Percentiles rank a stretch among this genome's conserved stretches.
These are phyloP conservation scores for Melastoma malabathricum DNA, from an alignment of 345 rosid species.

Conservation along the genomic window DNA sequence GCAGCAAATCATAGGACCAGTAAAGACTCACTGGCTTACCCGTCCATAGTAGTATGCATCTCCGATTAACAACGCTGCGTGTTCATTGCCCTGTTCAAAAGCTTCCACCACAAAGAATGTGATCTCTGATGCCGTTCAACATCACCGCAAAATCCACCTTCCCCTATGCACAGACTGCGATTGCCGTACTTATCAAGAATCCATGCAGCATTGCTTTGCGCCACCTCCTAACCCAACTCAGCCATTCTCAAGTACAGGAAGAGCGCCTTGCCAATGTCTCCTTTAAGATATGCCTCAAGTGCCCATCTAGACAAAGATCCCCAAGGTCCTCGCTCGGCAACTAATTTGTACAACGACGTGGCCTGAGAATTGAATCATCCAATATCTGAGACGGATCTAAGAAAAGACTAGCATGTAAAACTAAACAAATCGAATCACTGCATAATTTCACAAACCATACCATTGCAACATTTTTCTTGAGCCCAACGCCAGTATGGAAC, in stretches of 20 bases:
- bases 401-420: too few relatives aligned
- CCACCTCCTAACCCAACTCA: constrained; percentile 93
- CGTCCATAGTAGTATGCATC: constrained; percentile 98
- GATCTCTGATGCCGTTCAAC: constrained; percentile 87
- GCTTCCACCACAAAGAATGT: constrained; percentile 98
- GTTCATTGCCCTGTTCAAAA: constrained; percentile 99
- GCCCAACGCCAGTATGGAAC: constrained; percentile 96
- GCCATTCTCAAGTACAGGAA: constrained; percentile 88
- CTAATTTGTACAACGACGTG: constrained; percentile 77
- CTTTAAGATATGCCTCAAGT: constrained; percentile 84
- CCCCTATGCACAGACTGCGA: constrained; percentile 94
- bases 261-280: constrained; percentile 83
- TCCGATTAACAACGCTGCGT: constrained; percentile 95
- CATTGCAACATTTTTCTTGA: constrained; percentile 62
- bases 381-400: background rate
- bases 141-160: constrained; percentile 72
- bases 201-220: constrained; percentile 99
- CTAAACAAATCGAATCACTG: too few relatives aligned
- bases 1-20: too few relatives aligned
- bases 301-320: constrained; percentile 98
- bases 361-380: constrained; percentile 37
- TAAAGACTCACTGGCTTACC: constrained; percentile 17
- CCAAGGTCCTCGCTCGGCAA: constrained; percentile 99
- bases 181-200: constrained; percentile 91
- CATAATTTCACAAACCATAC: constrained; percentile 18